Evolutionary conservation across 768 basidiomycete species (phyloP).

Genomic region (Ramaria sp.): DNA sequence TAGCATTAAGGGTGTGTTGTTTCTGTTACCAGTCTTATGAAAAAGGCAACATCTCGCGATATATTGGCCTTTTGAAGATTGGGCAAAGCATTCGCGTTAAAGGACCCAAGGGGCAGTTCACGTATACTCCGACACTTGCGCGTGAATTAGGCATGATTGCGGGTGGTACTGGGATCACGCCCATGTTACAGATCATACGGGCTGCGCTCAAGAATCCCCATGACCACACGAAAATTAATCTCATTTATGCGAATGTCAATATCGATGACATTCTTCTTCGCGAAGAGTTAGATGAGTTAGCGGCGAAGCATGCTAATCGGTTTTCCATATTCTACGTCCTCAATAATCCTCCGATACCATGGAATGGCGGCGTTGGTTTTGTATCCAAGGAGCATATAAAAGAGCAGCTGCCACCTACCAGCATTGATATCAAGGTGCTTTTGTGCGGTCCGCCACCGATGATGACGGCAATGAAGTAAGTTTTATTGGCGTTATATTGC

Average conservation of each 20-base stretch:
- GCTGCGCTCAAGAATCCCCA: constrained; percentile 83
- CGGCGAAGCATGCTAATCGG: constrained; percentile 44
- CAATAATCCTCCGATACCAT: constrained; percentile 83
- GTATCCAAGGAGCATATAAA: constrained; percentile 89
- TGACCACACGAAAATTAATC: constrained; percentile 71
- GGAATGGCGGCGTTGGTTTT: constrained; percentile 88
- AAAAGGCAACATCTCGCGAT: constrained; percentile 91
- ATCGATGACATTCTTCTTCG: constrained; percentile 86
- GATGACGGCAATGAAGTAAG: constrained; percentile 71
- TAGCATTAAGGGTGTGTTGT: background rate
- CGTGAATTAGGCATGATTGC: constrained; percentile 91
- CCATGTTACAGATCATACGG: constrained; percentile 97
- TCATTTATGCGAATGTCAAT: constrained; percentile 97
- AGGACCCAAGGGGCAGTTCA: constrained; percentile 94
- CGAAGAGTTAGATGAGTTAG: constrained; percentile 76
- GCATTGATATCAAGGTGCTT: constrained; percentile 68
- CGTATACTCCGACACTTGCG: constrained; percentile 64
- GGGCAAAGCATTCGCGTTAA: constrained; percentile 87
- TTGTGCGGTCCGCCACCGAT: constrained; percentile 82
- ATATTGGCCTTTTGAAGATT: constrained; percentile 70
- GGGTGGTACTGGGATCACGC: constrained; percentile 96
- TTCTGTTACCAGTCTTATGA: constrained; percentile 67
- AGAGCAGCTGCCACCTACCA: constrained; percentile 57
- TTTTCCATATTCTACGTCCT: constrained; percentile 87
- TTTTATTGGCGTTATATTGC: constrained; percentile 8